Conservation (phyloP, 1,284 basidiomycete species). For the Trametes sp. region DNA sequence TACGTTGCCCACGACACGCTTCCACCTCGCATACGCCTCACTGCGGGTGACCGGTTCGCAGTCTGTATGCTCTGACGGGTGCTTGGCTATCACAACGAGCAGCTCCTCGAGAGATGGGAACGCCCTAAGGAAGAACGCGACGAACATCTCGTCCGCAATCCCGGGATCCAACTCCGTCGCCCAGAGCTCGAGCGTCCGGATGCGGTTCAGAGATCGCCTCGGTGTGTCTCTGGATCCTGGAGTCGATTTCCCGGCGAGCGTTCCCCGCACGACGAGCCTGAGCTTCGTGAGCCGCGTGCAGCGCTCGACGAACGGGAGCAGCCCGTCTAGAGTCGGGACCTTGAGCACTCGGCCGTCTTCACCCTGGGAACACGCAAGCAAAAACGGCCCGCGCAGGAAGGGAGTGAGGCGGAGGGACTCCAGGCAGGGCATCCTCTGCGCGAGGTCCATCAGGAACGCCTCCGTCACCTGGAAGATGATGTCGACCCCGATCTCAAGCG, state of each 20-base stretch:
- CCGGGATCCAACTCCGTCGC: neutral
- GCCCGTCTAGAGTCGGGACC: neutral
- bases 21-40: neutral
- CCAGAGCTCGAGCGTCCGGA: slow-evolving; percentile 3
- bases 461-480: slow-evolving; percentile 1
- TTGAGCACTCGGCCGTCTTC: neutral
- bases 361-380: neutral
- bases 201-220: neutral
- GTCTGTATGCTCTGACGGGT: neutral
- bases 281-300: neutral
- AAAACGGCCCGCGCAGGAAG: neutral
- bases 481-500: neutral
- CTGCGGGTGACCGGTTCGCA: neutral
- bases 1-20: neutral
- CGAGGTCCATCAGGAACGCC: neutral
- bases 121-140: neutral
- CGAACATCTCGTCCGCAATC: neutral
- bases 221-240: neutral
- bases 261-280: neutral
- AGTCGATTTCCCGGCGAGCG: neutral
- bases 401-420: neutral
- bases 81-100: neutral
- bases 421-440: neutral
- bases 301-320: neutral
- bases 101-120: neutral